These are phyloP conservation scores for Fraxinus velutina DNA, from an alignment of 305 asterid species.

Conservation along the genomic window DNA sequence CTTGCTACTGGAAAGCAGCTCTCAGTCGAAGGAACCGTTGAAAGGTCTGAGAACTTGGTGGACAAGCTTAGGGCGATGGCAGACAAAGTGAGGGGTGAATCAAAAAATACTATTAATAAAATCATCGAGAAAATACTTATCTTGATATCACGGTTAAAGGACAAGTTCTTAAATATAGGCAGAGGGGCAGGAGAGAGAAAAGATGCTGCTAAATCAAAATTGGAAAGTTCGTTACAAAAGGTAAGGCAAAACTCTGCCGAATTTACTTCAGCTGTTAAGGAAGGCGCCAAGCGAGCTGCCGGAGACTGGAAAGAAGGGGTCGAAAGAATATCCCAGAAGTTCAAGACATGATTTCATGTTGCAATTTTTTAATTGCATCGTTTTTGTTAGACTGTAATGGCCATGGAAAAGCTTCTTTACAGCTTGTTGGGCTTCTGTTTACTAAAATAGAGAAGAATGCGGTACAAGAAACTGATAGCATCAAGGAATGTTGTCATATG, in stretches of 20 bases:
- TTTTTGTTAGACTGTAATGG: neutral
- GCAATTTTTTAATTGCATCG: neutral
- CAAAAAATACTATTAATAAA: constrained; percentile 55
- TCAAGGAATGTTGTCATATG: constrained; percentile 6
- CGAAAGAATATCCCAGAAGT: constrained; percentile 73
- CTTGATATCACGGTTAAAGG: constrained; percentile 46
- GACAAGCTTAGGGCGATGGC: constrained; percentile 77
- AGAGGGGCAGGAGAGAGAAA: constrained; percentile 44
- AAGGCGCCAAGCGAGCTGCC: constrained; percentile 61
- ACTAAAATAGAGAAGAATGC: constrained; percentile 7
- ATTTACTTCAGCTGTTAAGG: constrained; percentile 46
- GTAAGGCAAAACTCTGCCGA: constrained; percentile 40
- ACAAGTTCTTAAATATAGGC: constrained; percentile 29
- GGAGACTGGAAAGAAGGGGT: constrained; percentile 88
- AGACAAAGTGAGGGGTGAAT: constrained; percentile 51
- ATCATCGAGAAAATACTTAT: constrained; percentile 53
- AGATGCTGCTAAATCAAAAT: constrained; percentile 38
- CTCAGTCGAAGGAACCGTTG: constrained; percentile 58
- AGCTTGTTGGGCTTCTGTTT: neutral
- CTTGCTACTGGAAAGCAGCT: constrained; percentile 54
- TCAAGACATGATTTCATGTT: constrained; percentile 58
- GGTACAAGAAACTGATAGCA: neutral
- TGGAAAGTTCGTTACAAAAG: constrained; percentile 49
- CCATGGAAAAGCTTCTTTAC: neutral
- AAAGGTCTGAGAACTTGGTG: constrained; percentile 63